These are phyloP conservation scores for Fusarium sp. DNA, from an alignment of 2,329 filamentous ascomycete species.

Conservation along the genomic window DNA sequence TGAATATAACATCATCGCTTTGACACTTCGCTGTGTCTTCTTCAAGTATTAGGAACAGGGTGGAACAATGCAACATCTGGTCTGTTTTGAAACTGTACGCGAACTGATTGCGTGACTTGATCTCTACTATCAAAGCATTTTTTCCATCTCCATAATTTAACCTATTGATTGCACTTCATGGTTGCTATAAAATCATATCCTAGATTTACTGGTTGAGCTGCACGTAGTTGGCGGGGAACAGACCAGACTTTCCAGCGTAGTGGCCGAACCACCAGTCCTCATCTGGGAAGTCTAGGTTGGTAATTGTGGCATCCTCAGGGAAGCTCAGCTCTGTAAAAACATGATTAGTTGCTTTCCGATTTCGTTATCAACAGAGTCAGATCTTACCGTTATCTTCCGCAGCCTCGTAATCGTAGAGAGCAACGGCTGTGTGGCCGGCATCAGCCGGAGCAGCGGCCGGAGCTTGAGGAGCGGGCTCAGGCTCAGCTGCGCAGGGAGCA, in stretches of 20 bases:
- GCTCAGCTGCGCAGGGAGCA: conserved; percentile 53
- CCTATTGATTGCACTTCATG: conserved; percentile 15
- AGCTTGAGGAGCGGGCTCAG: conserved; percentile 54
- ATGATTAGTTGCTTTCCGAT: conserved; percentile 35
- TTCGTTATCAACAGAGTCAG: neutral
- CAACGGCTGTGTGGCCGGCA: conserved; percentile 78
- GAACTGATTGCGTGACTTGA: conserved; percentile 43
- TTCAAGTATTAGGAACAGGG: neutral
- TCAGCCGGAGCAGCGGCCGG: conserved; percentile 55
- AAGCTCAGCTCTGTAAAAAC: conserved; percentile 75
- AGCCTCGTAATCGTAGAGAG: conserved; percentile 95
- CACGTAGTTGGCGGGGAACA: conserved; percentile 85
- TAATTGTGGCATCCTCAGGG: conserved; percentile 87
- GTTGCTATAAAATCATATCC: conserved; percentile 7
- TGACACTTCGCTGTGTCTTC: neutral
- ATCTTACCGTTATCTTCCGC: conserved; percentile 87
- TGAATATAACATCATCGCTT: neutral
- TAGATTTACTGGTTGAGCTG: conserved; percentile 60
- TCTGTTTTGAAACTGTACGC: conserved; percentile 31
- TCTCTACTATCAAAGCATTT: conserved; percentile 41
- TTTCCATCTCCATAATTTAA: conserved; percentile 15
- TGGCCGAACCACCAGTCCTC: conserved; percentile 99
- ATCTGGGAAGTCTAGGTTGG: conserved; percentile 91
- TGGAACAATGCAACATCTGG: conserved; percentile 13
- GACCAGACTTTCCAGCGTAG: conserved; percentile 81